Percentiles rank a stretch among this genome's conserved stretches.
Conservation (phyloP, 2,329 filamentous ascomycete genomes). For the Penicillium sp. region DNA sequence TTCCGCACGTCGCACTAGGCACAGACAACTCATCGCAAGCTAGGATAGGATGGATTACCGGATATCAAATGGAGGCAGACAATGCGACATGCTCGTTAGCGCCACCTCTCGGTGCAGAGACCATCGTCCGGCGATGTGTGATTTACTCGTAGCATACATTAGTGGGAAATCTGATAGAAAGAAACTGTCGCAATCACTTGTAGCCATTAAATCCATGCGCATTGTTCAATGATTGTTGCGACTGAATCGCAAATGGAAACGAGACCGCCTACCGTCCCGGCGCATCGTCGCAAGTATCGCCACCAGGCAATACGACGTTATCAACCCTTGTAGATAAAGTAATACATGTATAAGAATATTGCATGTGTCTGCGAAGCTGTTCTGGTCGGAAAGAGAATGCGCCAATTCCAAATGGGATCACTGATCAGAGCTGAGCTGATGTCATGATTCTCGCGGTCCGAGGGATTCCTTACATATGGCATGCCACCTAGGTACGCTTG, state of each 20-base stretch:
- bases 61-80: neutral
- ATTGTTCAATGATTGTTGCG: neutral
- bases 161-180: neutral
- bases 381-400: neutral
- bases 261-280: neutral
- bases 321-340: neutral
- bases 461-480: neutral
- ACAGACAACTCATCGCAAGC: conserved; percentile 3
- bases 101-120: neutral
- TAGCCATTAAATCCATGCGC: neutral
- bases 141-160: neutral
- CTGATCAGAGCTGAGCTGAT: neutral
- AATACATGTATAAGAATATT: neutral
- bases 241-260: neutral
- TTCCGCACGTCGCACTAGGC: neutral
- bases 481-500: neutral
- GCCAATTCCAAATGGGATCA: neutral
- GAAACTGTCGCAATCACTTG: neutral
- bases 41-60: neutral
- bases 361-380: neutral
- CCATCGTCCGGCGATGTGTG: neutral
- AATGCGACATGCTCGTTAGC: conserved; percentile 1
- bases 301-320: neutral
- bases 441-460: neutral
- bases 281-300: neutral